Evolutionary conservation across 2,329 filamentous ascomycete genomes (phyloP).

Genomic region (Claviceps humidiphila): DNA sequence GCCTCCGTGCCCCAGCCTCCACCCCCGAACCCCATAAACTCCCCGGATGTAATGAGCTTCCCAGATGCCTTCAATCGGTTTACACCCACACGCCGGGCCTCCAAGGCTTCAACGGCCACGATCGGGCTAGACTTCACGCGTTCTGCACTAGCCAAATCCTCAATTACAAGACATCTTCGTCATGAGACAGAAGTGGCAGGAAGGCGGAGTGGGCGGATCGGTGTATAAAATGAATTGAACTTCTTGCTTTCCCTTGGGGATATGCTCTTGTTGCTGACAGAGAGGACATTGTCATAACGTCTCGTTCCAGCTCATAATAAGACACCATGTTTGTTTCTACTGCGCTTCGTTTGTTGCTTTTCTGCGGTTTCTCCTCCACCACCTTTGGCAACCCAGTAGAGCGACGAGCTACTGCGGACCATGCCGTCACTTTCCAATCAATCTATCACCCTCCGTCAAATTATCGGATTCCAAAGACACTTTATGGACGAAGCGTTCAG

Average conservation of each 20-base stretch:
- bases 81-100: too few relatives aligned
- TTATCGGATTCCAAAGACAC: background rate
- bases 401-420: background rate
- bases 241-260: background rate
- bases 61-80: too few relatives aligned
- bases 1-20: too few relatives aligned
- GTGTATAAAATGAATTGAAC: background rate
- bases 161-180: background rate
- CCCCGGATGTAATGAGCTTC: too few relatives aligned
- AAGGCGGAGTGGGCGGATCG: background rate
- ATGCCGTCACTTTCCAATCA: background rate
- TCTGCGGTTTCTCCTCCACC: background rate
- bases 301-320: too few relatives aligned
- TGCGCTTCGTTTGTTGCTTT: background rate
- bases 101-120: too few relatives aligned
- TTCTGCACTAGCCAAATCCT: background rate
- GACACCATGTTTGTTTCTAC: background rate
- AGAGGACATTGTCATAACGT: background rate
- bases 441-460: background rate
- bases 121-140: too few relatives aligned
- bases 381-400: background rate
- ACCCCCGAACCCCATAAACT: too few relatives aligned
- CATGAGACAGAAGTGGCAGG: background rate
- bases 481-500: background rate
- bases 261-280: background rate